Conservation (phyloP, 768 basidiomycete genomes). For the Mycena capillaripes region DNA sequence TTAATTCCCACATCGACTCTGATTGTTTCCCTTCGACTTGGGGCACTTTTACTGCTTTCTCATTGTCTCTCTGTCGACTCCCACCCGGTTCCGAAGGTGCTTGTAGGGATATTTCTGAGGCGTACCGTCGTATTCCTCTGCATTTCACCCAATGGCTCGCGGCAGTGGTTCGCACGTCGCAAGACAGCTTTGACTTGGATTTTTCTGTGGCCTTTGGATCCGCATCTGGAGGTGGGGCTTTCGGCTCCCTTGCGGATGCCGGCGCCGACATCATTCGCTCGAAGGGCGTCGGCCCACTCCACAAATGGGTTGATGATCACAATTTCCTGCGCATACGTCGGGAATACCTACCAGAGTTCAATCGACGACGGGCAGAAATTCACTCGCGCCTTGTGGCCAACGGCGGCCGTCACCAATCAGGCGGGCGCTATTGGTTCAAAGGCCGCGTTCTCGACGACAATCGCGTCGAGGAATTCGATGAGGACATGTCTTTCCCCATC, state of each 20-base stretch:
- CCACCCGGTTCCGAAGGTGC: conserved; percentile 51
- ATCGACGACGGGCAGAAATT: conserved; percentile 12
- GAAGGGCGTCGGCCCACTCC: conserved; percentile 40
- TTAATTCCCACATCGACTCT: neutral
- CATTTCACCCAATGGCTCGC: conserved; percentile 52
- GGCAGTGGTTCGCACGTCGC: conserved; percentile 37
- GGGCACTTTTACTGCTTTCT: neutral
- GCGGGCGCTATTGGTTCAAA: conserved; percentile 28
- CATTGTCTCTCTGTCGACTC: neutral
- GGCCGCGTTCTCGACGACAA: conserved; percentile 10
- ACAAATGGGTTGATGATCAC: conserved; percentile 46
- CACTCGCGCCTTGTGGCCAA: neutral
- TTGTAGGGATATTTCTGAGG: conserved; percentile 55
- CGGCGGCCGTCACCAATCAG: conserved; percentile 20
- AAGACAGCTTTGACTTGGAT: conserved; percentile 9
- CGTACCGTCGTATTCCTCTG: conserved; percentile 47
- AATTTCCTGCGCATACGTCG: conserved; percentile 36
- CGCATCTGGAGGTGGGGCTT: neutral
- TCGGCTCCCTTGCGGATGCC: conserved; percentile 27
- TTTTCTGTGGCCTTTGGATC: conserved; percentile 30
- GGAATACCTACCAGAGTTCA: conserved; percentile 19
- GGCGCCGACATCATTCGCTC: conserved; percentile 33
- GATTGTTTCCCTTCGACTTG: neutral
- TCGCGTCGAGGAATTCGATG: conserved; percentile 27
- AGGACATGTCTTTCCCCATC: conserved; percentile 32